Evolutionary conservation across 2,329 filamentous ascomycete genomes (phyloP).

Genomic region (Lecanicillium sp.): DNA sequence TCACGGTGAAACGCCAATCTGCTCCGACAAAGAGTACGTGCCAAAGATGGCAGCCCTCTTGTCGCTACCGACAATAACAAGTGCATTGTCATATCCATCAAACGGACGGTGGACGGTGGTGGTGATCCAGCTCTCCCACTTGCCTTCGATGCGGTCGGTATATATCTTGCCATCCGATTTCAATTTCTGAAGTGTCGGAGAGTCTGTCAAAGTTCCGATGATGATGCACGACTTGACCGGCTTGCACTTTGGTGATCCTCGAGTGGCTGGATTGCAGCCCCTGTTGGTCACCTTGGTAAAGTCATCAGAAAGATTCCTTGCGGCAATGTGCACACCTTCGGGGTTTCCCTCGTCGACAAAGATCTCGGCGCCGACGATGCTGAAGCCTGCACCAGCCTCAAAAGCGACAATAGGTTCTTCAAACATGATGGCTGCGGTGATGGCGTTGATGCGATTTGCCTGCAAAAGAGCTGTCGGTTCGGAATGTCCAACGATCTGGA

Average conservation of each 20-base stretch:
- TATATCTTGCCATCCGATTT: conserved; percentile 14
- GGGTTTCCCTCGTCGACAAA: conserved; percentile 21
- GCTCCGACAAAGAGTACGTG: conserved; percentile 50
- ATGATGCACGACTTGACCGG: conserved; percentile 13
- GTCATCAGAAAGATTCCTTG: conserved; percentile 20
- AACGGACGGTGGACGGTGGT: conserved; percentile 37
- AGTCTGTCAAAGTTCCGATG: conserved; percentile 15
- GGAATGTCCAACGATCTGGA: too few species aligned
- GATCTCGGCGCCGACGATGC: conserved; percentile 20
- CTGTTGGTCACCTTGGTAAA: conserved; percentile 17
- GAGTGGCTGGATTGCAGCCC: conserved; percentile 7
- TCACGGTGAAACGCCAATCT: conserved; percentile 50
- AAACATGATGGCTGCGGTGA: conserved; percentile 14
- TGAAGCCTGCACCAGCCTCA: conserved; percentile 15
- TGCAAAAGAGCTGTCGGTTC: too few species aligned
- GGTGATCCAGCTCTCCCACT: conserved; percentile 49
- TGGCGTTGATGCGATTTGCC: too few species aligned
- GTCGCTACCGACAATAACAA: conserved; percentile 51
- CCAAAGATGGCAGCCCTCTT: conserved; percentile 53
- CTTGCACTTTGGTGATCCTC: conserved; percentile 2
- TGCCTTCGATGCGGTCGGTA: conserved; percentile 22
- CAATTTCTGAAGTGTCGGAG: conserved; percentile 12
- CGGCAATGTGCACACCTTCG: conserved; percentile 24
- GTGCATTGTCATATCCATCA: conserved; percentile 29
- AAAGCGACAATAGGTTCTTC: conserved; percentile 18